phyloP scores from a whole-genome alignment of 495 filamentous ascomycete genomes.

The Trichoderma reesei region DNA sequence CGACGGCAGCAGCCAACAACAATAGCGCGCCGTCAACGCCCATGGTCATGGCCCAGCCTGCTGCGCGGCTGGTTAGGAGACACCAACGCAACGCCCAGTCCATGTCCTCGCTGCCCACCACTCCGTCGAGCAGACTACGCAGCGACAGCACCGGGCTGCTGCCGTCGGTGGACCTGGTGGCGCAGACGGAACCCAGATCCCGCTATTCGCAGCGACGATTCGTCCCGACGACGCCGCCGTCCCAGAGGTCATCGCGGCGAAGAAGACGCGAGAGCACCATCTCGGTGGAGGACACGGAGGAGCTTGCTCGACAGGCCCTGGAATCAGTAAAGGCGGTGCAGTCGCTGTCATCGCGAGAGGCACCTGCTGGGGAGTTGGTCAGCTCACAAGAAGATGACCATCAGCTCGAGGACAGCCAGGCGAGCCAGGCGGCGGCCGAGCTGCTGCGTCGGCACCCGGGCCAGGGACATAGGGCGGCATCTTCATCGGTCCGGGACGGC shows the following conservation, averaged over 20 bases:
- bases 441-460: constrained; percentile 45
- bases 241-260: constrained; percentile 16
- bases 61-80: constrained; percentile 37
- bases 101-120: constrained; percentile 71
- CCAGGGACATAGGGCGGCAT: constrained; percentile 21
- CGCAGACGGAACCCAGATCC: constrained; percentile 43
- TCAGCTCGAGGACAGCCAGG: constrained; percentile 38
- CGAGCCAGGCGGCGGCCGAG: constrained; percentile 44
- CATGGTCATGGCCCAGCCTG: constrained; percentile 24
- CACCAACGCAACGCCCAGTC: constrained; percentile 64
- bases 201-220: constrained; percentile 21
- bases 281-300: constrained; percentile 67
- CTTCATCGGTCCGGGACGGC: constrained; percentile 24
- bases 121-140: constrained; percentile 45
- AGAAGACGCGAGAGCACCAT: constrained; percentile 69
- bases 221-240: constrained; percentile 22
- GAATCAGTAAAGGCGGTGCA: constrained; percentile 36
- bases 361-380: background rate
- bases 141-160: constrained; percentile 36
- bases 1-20: constrained; percentile 55
- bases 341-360: constrained; percentile 25
- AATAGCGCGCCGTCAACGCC: constrained; percentile 33
- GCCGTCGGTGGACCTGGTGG: constrained; percentile 46
- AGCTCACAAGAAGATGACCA: constrained; percentile 22
- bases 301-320: constrained; percentile 44